A percentile compares a stretch with the other conserved stretches of the same genome.
Evolutionary conservation across 1,139 yeast species (phyloP).

Genomic region (Candida sp.): DNA sequence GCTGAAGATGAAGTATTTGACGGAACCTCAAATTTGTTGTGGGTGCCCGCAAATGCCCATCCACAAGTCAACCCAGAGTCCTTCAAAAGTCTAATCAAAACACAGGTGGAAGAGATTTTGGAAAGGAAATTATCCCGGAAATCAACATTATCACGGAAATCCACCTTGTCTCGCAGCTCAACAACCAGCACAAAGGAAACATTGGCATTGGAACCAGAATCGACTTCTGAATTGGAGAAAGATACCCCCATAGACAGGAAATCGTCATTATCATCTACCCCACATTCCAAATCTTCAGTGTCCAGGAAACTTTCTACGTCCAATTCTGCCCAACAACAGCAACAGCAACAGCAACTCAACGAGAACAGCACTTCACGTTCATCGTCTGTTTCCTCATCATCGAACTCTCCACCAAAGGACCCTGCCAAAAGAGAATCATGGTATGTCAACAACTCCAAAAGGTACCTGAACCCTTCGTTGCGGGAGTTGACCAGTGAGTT

Average conservation of each 20-base stretch:
- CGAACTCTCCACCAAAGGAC: slow-evolving; percentile 16
- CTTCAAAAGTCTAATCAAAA: slow-evolving; percentile 81
- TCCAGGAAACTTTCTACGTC: slow-evolving; percentile 1
- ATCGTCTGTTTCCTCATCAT: slow-evolving; percentile 15
- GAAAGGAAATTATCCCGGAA: slow-evolving; percentile 30
- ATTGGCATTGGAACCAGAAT: background rate
- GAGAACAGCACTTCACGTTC: slow-evolving; percentile 6
- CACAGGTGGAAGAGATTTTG: slow-evolving; percentile 77
- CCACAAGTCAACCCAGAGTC: slow-evolving; percentile 95
- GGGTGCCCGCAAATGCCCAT: slow-evolving; percentile 97
- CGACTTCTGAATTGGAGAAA: slow-evolving; percentile 1
- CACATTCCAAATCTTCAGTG: slow-evolving; percentile 1
- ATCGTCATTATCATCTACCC: background rate
- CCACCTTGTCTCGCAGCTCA: slow-evolving; percentile 28
- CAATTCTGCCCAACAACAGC: background rate
- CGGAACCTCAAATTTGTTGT: slow-evolving; percentile 45
- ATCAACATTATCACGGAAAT: slow-evolving; percentile 34
- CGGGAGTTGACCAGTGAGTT: slow-evolving; percentile 70
- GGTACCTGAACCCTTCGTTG: slow-evolving; percentile 58
- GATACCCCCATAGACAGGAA: slow-evolving; percentile 3
- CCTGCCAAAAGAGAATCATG: slow-evolving; percentile 16
- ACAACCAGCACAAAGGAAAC: slow-evolving; percentile 6
- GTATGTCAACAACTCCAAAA: slow-evolving; percentile 14
- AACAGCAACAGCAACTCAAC: background rate
- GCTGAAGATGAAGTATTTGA: slow-evolving; percentile 33